Evolutionary conservation across 2,329 filamentous ascomycete species (phyloP), one percentile per base, ranked within the genome.

Genomic region (Hypoxylon sp.): DNA sequence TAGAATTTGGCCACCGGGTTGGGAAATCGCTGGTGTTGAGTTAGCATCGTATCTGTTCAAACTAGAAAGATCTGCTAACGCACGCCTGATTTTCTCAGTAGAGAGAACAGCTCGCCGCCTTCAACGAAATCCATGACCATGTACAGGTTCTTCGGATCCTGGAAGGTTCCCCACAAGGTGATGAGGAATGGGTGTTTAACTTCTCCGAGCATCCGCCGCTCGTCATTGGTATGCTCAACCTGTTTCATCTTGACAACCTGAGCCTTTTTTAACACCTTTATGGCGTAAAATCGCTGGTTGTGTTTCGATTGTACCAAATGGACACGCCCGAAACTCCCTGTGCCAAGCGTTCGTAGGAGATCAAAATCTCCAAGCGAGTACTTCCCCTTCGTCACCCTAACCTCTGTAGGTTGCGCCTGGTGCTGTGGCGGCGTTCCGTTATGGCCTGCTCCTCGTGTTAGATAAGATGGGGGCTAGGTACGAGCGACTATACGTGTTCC

Each of bases 61-160:
- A 16, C 2, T 47, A 2, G n/a, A 16, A 37, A 23, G n/a, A 29
- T 12, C 21, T 37, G 16, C 21, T 7, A 56, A 81, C 85, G 81
- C 86, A 87, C 88, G 87, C 95, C 90, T 85, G 95, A 98, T 81
- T 99, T 98, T 74, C 96, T 88, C 74, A 99, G 83, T 74, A 99
- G 81, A 72, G 95, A 98, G 79, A 99, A 99, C 58, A 99, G 85
- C 84, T 99, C 96, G 75, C 96, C 96, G 72, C 96, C 96, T 81
- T 99, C 96, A 57, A 99, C 95, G 83, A 99, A 99, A 80, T 99
- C 96, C 96, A 99, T 99, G 75, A 99, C 96, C 96, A 99, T 99
- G 87, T 99, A 99, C 34, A 99, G 84, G 78, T 97, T 98, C 81
- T 90, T 94, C 53, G 90, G 87, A 76, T 99, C 96, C 78, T 98